Conservation (phyloP, 345 rosid species). For the Populus deltoides region DNA sequence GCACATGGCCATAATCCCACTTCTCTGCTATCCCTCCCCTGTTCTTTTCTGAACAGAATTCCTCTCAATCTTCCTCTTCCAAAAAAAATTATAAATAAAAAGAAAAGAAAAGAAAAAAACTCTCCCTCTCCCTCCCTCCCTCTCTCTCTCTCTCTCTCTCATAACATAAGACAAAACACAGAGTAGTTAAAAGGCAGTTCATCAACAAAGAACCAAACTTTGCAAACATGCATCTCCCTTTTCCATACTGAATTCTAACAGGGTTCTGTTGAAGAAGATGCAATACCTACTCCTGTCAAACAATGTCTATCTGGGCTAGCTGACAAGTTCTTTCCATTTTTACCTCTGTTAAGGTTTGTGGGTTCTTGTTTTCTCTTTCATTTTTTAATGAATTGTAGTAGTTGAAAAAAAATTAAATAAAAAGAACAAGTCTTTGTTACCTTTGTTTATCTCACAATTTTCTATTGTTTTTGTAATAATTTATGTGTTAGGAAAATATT, state of each 20-base stretch:
- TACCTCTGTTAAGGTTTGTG: neutral
- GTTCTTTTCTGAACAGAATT: neutral
- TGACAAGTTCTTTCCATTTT: neutral
- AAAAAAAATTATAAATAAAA: neutral
- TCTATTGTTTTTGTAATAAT: neutral
- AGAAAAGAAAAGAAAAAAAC: neutral
- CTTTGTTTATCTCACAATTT: neutral
- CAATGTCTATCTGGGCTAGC: neutral
- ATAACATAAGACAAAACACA: conserved; percentile 1
- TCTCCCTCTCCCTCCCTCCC: neutral
- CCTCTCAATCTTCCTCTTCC: neutral
- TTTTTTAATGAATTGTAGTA: neutral
- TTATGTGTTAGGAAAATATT: neutral
- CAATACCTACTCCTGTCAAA: neutral
- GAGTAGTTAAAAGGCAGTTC: conserved; percentile 15
- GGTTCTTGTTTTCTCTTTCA: neutral
- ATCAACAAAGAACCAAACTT: neutral
- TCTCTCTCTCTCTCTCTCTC: neutral
- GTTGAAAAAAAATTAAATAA: neutral
- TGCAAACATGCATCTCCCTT: neutral
- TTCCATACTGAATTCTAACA: neutral
- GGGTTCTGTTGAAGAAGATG: neutral
- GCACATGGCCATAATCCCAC: neutral
- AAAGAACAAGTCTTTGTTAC: neutral
- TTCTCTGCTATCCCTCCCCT: neutral